phyloP scores from a whole-genome alignment of 2,329 filamentous ascomycete genomes.

The Diaporthe aspalathi region DNA sequence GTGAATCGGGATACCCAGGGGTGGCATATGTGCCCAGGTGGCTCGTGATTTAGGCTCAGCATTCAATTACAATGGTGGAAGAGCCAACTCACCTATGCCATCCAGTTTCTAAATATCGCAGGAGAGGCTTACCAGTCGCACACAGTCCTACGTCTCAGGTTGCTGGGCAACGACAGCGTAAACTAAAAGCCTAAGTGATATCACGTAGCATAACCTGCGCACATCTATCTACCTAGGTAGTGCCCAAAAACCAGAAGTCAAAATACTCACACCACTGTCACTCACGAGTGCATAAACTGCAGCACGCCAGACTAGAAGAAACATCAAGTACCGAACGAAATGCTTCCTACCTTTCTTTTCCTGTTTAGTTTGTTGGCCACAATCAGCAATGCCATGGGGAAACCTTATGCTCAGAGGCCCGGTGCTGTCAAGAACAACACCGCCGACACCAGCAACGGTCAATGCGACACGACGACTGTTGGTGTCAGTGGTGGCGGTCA shows the following conservation, averaged over 20 bases:
- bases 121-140: background rate
- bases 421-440: background rate
- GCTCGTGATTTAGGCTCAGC: no score
- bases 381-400: background rate
- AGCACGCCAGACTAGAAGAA: background rate
- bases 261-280: no score
- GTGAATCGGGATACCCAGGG: no score
- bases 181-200: background rate
- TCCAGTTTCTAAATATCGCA: background rate
- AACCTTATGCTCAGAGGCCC: background rate
- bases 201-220: no score
- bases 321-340: background rate
- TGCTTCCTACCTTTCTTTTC: conserved; percentile 9
- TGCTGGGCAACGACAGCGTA: no score
- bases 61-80: no score
- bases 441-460: background rate
- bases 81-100: background rate
- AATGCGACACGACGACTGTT: background rate
- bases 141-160: background rate
- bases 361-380: background rate
- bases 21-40: no score
- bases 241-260: background rate
- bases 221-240: no score
- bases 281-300: background rate
- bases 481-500: background rate